A percentile compares a stretch with the other conserved stretches of the same genome.
These are phyloP conservation scores for Lachancea quebecensis DNA, from an alignment of 805 yeast genomes.

Conservation along the genomic window DNA sequence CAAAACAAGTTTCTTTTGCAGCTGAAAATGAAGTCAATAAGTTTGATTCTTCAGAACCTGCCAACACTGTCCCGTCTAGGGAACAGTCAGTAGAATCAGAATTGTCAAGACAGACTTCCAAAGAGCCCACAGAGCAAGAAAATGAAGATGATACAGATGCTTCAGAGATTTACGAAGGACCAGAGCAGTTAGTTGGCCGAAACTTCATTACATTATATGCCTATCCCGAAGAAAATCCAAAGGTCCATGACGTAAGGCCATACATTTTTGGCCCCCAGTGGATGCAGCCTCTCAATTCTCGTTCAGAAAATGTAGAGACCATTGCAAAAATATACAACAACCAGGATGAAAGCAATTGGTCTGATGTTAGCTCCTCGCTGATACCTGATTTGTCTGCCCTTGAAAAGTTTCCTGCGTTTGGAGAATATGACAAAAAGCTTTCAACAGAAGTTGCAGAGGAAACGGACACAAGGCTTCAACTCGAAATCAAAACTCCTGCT, in stretches of 20 bases:
- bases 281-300: constrained; percentile 42
- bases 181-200: constrained; percentile 52
- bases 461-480: constrained; percentile 41
- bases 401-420: constrained; percentile 47
- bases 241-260: constrained; percentile 8
- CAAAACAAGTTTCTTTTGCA: constrained; percentile 21
- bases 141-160: neutral
- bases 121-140: constrained; percentile 13
- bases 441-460: constrained; percentile 40
- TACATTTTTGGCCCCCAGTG: constrained; percentile 61
- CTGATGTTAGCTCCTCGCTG: constrained; percentile 37
- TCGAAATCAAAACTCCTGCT: constrained; percentile 56
- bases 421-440: constrained; percentile 41
- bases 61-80: constrained; percentile 1
- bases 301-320: constrained; percentile 51
- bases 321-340: constrained; percentile 31
- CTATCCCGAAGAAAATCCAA: constrained; percentile 13
- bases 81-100: constrained; percentile 2
- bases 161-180: constrained; percentile 50
- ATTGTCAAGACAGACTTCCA: constrained; percentile 5
- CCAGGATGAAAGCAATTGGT: constrained; percentile 12
- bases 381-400: constrained; percentile 36
- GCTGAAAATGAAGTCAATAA: constrained; percentile 13
- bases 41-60: constrained; percentile 13
- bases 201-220: constrained; percentile 50